phyloP scores from a whole-genome alignment of 495 filamentous ascomycete species.

The Ascobolus immersus region DNA sequence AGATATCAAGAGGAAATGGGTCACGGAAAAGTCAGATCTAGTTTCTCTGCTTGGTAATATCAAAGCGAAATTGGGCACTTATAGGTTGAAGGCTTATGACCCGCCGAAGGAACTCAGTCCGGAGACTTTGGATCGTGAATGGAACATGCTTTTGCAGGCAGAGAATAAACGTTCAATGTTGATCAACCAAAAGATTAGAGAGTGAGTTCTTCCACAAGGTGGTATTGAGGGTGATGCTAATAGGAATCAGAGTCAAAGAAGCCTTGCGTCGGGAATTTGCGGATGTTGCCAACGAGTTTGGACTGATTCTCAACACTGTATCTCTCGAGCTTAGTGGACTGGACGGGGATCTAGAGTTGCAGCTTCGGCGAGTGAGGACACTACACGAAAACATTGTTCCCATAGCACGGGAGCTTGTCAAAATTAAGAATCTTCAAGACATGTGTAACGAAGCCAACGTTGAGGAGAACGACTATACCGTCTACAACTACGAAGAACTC shows the following conservation, averaged over 20 bases:
- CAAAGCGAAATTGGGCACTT: slow-evolving; percentile 91
- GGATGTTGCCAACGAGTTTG: slow-evolving; percentile 93
- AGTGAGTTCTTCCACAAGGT: slow-evolving; percentile 25
- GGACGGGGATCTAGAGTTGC: slow-evolving; percentile 79
- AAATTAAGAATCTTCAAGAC: slow-evolving; percentile 36
- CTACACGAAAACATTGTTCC: slow-evolving; percentile 61
- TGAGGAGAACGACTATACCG: slow-evolving; percentile 96
- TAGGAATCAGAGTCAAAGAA: slow-evolving; percentile 56
- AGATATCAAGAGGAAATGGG: slow-evolving; percentile 75
- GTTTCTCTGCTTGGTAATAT: slow-evolving; percentile 90
- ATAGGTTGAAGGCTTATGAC: slow-evolving; percentile 69
- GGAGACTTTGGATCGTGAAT: slow-evolving; percentile 58
- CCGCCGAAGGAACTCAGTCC: slow-evolving; percentile 57
- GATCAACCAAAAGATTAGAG: slow-evolving; percentile 93
- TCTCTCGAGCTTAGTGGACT: slow-evolving; percentile 78
- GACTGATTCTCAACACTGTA: slow-evolving; percentile 73
- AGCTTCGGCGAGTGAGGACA: slow-evolving; percentile 57
- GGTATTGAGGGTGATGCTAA: slow-evolving; percentile 5
- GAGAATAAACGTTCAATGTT: slow-evolving; percentile 71
- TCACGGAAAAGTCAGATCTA: slow-evolving; percentile 87
- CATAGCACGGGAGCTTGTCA: slow-evolving; percentile 58
- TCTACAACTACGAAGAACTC: slow-evolving; percentile 88
- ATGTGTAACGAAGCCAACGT: slow-evolving; percentile 93
- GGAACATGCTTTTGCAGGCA: slow-evolving; percentile 47
- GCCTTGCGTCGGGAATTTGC: slow-evolving; percentile 73